Conservation (phyloP, 768 basidiomycete species). For the Kwoniella sp. region DNA sequence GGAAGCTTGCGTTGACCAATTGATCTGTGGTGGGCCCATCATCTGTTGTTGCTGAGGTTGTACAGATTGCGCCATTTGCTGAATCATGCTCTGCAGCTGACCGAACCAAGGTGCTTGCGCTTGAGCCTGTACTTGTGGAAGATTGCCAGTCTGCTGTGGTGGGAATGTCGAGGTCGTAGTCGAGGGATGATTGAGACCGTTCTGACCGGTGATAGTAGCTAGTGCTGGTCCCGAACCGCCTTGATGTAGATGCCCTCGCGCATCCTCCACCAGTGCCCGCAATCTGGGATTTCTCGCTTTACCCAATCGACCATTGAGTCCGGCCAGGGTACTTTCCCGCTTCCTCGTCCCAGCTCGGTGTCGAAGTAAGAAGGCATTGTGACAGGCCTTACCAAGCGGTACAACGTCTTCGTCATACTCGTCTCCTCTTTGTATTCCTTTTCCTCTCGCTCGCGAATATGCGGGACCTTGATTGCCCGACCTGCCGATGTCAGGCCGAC, state of each 20-base stretch:
- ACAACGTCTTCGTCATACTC: constrained; percentile 2
- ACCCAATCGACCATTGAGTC: neutral
- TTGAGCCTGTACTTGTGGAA: neutral
- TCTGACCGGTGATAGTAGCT: neutral
- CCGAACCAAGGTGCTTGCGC: neutral
- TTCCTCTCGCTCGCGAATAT: neutral
- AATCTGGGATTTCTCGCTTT: neutral
- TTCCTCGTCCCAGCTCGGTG: constrained; percentile 18
- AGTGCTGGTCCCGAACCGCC: neutral
- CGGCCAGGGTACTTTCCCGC: neutral
- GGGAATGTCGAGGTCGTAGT: neutral
- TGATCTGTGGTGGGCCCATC: neutral
- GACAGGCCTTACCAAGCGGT: constrained; percentile 40
- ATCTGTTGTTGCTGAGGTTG: neutral
- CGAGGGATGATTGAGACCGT: neutral
- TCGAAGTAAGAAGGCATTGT: constrained; percentile 28
- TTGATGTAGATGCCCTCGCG: neutral
- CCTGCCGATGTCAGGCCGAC: constrained; percentile 1
- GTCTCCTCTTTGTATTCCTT: neutral
- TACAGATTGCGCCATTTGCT: constrained; percentile 5
- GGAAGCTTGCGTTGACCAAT: neutral
- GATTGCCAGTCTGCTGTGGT: neutral
- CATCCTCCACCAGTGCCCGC: neutral
- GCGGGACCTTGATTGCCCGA: neutral
- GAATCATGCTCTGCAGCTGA: neutral